Conservation (phyloP, 768 basidiomycete genomes). For the Paxillus ammoniavirescens region DNA sequence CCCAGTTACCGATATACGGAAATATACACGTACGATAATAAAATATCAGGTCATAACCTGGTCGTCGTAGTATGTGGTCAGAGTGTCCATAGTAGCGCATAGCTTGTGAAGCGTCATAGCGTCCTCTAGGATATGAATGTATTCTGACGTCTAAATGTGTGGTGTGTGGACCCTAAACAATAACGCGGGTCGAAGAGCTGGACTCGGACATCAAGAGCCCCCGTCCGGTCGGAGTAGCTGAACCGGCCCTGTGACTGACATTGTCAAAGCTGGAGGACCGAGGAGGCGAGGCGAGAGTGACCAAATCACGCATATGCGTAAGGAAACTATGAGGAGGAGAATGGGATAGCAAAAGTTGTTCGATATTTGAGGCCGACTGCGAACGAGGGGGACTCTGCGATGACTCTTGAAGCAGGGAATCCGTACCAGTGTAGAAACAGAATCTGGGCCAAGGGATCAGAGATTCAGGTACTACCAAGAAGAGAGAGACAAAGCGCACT, state of each 20-base stretch:
- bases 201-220: conserved; percentile 15
- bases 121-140: background rate
- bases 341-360: conserved; percentile 43
- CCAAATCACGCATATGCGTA: conserved; percentile 16
- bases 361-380: conserved; percentile 54
- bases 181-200: conserved; percentile 11
- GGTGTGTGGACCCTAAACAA: background rate
- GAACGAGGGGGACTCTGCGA: conserved; percentile 35
- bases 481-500: conserved; percentile 40
- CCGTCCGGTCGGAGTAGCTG: conserved; percentile 27
- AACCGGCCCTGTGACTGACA: conserved; percentile 24
- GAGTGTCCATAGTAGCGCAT: background rate
- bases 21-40: background rate
- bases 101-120: background rate
- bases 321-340: conserved; percentile 28
- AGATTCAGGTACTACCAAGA: background rate
- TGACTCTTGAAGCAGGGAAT: conserved; percentile 31
- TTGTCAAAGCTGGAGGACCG: conserved; percentile 32
- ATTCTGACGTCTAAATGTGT: background rate
- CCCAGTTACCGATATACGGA: background rate
- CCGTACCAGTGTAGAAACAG: conserved; percentile 76
- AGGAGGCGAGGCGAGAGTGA: conserved; percentile 10
- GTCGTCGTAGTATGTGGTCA: background rate
- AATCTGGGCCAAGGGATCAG: conserved; percentile 45
- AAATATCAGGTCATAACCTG: background rate